Evolutionary conservation across 2,329 filamentous ascomycete genomes (phyloP), one percentile per base, ranked within the genome.

Genomic region (Fusarium austroafricanum): DNA sequence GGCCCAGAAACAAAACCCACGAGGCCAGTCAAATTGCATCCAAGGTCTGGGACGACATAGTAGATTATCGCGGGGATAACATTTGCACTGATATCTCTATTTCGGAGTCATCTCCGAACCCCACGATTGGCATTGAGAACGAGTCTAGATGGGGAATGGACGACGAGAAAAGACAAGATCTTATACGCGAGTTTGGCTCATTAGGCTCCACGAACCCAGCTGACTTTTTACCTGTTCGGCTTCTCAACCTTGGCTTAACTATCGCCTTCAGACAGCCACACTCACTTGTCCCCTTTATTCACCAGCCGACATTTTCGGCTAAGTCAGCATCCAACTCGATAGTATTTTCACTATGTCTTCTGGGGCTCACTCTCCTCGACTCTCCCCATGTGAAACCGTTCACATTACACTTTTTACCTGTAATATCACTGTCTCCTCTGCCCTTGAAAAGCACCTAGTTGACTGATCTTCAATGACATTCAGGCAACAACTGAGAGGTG

Each of bases 211-310:
- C 28, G 5, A 29, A 29, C 18, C 12, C 17, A 6, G 17, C 26
- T 26, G 26, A 21, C 3, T 49, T 55, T 10, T 11, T 38, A 26
- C 40, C 51, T 1, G 10, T 35, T 17, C 21, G 52, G 1, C 10
- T 63, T 6, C 20, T 55, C 0, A 63, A 60, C 5, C 46, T 64
- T 20, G 61, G 61, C 3, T 49, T 50, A 12, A 44, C 52, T n/a
- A 29, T 58, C 11, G 53, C 53, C 4, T 57, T 57, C 18, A 42
- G 54, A 21, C 52, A 55, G 6, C 54, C 54, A 11, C 58, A 65
- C 10, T 37, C 42, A 0, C 31, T 63, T 5, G 29, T 65, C 1
- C 52, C 51, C 1, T 63, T 62, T 21, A 40, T 65, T 5, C 61
- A 65, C 3, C 28, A 45, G 12, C 52, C 58, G 2, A 65, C 58